Evolutionary conservation across 441 rosid species (phyloP).

Genomic region (Populus hybrid): DNA sequence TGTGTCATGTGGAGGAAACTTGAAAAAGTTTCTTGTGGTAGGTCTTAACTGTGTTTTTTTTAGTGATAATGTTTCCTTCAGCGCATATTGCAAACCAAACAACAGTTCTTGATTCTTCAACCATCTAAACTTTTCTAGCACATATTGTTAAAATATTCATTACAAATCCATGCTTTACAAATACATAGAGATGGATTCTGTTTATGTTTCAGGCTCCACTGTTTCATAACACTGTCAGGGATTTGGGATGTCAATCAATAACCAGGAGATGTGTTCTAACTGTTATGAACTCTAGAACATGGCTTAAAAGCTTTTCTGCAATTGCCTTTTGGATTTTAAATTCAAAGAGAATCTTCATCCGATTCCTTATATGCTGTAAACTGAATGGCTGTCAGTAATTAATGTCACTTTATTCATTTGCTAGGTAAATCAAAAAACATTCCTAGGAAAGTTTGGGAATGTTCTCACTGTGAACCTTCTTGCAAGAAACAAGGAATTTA

Average conservation of each 20-base stretch:
- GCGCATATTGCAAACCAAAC: not conserved
- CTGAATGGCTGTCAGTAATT: not conserved
- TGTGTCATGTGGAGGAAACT: conserved; percentile 60
- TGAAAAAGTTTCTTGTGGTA: conserved; percentile 79
- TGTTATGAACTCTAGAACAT: not conserved
- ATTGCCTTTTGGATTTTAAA: not conserved
- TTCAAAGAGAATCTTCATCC: not conserved
- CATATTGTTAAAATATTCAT: not conserved
- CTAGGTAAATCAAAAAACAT: not conserved
- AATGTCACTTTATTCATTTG: not conserved
- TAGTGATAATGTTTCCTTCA: conserved; percentile 4
- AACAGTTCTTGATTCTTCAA: not conserved
- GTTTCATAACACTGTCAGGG: not conserved
- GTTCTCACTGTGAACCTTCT: not conserved
- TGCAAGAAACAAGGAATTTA: not conserved
- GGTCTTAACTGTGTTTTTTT: conserved; percentile 16
- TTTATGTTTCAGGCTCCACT: not conserved
- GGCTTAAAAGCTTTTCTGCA: not conserved
- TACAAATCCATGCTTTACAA: not conserved
- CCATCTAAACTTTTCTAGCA: not conserved
- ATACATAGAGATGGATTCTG: not conserved
- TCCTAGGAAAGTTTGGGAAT: not conserved
- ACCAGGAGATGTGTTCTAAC: no score
- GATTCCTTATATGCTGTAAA: not conserved
- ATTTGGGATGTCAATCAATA: not conserved